Evolutionary conservation across 257 asterid species (phyloP).

Genomic region (Ajuga chamaepitys): DNA sequence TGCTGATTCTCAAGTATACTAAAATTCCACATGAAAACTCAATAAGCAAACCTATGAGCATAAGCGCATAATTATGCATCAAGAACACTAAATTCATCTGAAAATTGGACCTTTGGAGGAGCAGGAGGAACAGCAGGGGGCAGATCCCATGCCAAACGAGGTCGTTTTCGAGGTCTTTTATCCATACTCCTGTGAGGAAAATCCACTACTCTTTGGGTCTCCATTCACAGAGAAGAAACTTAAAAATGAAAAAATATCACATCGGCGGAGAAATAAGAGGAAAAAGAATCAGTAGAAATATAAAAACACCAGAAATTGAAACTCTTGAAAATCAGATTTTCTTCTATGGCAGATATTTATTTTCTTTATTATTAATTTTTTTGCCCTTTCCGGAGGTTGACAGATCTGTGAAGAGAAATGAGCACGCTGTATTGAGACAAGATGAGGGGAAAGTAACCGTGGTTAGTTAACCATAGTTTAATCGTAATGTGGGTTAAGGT

Average conservation of each 20-base stretch:
- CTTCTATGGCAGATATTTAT: constrained; percentile 11
- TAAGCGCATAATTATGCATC: not conserved
- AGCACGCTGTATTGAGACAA: not conserved
- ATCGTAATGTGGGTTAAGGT: constrained; percentile 12
- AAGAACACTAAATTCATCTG: not conserved
- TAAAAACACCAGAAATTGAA: not conserved
- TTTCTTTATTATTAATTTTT: not conserved
- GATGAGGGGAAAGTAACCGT: constrained; percentile 31
- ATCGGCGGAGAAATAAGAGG: constrained; percentile 4
- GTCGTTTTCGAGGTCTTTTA: constrained; percentile 70
- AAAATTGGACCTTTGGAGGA: constrained; percentile 42
- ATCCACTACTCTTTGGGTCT: constrained; percentile 58
- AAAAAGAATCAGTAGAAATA: constrained; percentile 6
- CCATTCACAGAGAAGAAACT: constrained; percentile 31
- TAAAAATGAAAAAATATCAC: not conserved
- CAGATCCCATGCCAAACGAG: constrained; percentile 70
- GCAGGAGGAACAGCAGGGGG: constrained; percentile 42
- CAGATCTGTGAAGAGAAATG: constrained; percentile 22
- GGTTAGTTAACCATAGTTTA: constrained; percentile 23
- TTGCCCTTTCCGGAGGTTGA: not conserved
- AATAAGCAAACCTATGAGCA: not conserved
- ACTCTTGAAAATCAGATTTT: not conserved
- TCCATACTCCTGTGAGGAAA: constrained; percentile 56
- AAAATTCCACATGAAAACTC: constrained; percentile 1
- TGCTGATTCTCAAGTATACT: not conserved